Percentiles rank a stretch among this genome's conserved stretches.
Conservation (phyloP, 1,284 basidiomycete species). For the Heterobasidion occidentale region DNA sequence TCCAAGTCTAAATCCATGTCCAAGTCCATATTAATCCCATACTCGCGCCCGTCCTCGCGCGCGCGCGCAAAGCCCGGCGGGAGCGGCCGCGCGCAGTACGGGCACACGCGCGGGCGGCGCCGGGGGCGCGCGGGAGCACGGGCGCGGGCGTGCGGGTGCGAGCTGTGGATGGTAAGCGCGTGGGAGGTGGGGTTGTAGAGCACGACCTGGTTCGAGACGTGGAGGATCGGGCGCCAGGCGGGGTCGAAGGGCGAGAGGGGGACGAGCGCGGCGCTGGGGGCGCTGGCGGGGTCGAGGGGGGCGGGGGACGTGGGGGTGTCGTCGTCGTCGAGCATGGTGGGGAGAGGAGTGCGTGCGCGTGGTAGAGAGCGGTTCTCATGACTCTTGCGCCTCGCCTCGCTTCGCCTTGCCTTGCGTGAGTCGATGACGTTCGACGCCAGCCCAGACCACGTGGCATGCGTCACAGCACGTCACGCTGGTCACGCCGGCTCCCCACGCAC, state of each 20-base stretch:
- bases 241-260: constrained; percentile 1
- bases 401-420: too few relatives aligned
- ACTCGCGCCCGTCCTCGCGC: not conserved
- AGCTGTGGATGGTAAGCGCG: constrained; percentile 58
- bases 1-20: constrained; percentile 7
- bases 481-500: too few relatives aligned
- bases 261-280: not conserved
- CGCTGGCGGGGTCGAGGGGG: constrained; percentile 14
- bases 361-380: too few relatives aligned
- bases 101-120: too few relatives aligned
- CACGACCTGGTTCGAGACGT: constrained; percentile 79
- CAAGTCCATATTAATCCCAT: constrained; percentile 18
- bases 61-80: not conserved
- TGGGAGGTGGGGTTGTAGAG: constrained; percentile 85
- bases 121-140: constrained; percentile 19
- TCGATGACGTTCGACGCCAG: too few relatives aligned
- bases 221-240: constrained; percentile 66
- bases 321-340: not conserved
- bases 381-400: too few relatives aligned
- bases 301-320: not conserved
- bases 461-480: too few relatives aligned
- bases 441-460: too few relatives aligned
- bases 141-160: constrained; percentile 19
- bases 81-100: not conserved
- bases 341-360: too few relatives aligned